A percentile compares a stretch with the other conserved stretches of the same genome.
phyloP scores from a whole-genome alignment of 257 asterid species.

The Paraleonurus japonicus region DNA sequence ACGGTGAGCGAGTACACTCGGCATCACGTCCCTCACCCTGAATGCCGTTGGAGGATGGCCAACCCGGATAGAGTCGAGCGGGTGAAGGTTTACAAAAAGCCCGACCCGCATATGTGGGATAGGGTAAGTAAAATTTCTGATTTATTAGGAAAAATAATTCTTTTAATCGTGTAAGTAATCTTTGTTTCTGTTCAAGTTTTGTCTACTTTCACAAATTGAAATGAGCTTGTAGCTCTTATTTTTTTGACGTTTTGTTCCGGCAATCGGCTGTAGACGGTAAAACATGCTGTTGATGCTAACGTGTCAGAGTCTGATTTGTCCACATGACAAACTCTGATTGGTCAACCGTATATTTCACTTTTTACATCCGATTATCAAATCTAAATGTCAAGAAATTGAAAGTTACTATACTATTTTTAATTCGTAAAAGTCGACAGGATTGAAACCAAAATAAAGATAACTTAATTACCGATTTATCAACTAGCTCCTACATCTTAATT shows the following conservation, averaged over 20 bases:
- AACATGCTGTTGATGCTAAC: too few relatives aligned
- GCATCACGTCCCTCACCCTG: conserved; percentile 42
- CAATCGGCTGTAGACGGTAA: too few relatives aligned
- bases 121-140: conserved; percentile 38
- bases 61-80: conserved; percentile 40
- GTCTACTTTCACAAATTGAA: not conserved
- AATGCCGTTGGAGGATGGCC: conserved; percentile 50
- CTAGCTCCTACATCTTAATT: not conserved
- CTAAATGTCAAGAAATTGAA: too few relatives aligned
- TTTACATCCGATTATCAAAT: too few relatives aligned
- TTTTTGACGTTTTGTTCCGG: too few relatives aligned
- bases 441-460: too few relatives aligned
- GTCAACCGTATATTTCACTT: too few relatives aligned
- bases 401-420: not conserved
- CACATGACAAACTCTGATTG: too few relatives aligned
- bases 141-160: too few relatives aligned
- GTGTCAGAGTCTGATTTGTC: too few relatives aligned
- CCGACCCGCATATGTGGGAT: conserved; percentile 55
- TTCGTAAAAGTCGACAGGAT: too few relatives aligned
- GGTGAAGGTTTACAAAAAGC: conserved; percentile 49
- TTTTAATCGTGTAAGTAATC: not conserved
- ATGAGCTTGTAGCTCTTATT: not conserved
- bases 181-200: not conserved
- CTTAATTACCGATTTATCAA: not conserved
- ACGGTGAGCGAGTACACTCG: conserved; percentile 44